phyloP scores from a whole-genome alignment of 345 rosid species.

The Eucalyptus tenuipes region DNA sequence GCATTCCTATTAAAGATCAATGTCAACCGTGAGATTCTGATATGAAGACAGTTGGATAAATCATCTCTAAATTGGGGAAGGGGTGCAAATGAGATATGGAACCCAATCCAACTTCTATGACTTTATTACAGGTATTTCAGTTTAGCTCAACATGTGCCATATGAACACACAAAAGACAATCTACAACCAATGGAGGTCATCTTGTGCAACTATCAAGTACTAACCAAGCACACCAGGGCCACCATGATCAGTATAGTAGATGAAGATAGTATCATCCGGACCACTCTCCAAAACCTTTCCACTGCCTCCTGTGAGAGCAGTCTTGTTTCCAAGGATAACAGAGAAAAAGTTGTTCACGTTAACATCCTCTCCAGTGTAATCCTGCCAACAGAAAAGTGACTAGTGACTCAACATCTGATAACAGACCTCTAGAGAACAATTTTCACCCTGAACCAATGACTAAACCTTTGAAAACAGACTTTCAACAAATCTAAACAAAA shows the following conservation, averaged over 20 bases:
- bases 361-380: conserved; percentile 77
- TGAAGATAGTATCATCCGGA: conserved; percentile 86
- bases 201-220: conserved; percentile 6
- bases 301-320: conserved; percentile 75
- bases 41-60: neutral
- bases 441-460: neutral
- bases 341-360: conserved; percentile 69
- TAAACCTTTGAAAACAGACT: conserved; percentile 2
- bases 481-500: neutral
- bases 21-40: neutral
- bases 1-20: conserved; percentile 62
- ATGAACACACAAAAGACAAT: too few species aligned
- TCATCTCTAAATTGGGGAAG: neutral
- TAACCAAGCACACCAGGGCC: conserved; percentile 94
- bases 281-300: conserved; percentile 92
- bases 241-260: conserved; percentile 80
- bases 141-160: neutral
- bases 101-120: neutral
- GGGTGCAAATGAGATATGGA: neutral
- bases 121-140: neutral
- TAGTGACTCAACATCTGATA: neutral
- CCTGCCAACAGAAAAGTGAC: conserved; percentile 25
- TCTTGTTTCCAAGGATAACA: conserved; percentile 73
- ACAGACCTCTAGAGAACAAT: neutral
- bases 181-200: neutral